Conservation (phyloP, 2,329 filamentous ascomycete species). For the Exserohilum rostratum region DNA sequence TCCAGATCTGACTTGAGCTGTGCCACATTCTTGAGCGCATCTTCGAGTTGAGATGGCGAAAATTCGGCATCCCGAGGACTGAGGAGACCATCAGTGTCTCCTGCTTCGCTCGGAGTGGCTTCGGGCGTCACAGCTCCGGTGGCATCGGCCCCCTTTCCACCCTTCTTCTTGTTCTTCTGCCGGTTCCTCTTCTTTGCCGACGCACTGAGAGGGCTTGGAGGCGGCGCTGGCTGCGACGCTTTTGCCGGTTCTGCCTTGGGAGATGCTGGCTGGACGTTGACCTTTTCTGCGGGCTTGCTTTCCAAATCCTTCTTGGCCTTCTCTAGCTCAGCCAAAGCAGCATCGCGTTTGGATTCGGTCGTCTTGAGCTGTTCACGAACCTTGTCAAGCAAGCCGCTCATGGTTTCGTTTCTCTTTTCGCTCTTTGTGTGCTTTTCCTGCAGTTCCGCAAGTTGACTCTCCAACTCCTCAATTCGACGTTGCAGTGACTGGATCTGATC, state of each 20-base stretch:
- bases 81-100: constrained; percentile 42
- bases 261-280: background rate
- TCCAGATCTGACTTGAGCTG: constrained; percentile 45
- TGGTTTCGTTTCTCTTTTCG: constrained; percentile 60
- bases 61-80: constrained; percentile 49
- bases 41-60: constrained; percentile 47
- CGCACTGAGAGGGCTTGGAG: constrained; percentile 39
- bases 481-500: constrained; percentile 36
- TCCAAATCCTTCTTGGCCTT: constrained; percentile 39
- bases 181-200: constrained; percentile 76
- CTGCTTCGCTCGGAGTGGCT: constrained; percentile 47
- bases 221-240: constrained; percentile 25
- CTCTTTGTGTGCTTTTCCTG: constrained; percentile 44
- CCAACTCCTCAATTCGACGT: constrained; percentile 38
- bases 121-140: constrained; percentile 46
- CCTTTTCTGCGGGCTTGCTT: constrained; percentile 22
- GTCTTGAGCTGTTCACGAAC: constrained; percentile 61
- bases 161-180: constrained; percentile 82
- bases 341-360: constrained; percentile 57
- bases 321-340: constrained; percentile 53
- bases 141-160: constrained; percentile 54
- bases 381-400: constrained; percentile 62
- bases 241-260: constrained; percentile 15
- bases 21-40: constrained; percentile 36
- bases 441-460: constrained; percentile 39